Conservation (phyloP, 2,329 filamentous ascomycete genomes). For the Beauveria bassiana region DNA sequence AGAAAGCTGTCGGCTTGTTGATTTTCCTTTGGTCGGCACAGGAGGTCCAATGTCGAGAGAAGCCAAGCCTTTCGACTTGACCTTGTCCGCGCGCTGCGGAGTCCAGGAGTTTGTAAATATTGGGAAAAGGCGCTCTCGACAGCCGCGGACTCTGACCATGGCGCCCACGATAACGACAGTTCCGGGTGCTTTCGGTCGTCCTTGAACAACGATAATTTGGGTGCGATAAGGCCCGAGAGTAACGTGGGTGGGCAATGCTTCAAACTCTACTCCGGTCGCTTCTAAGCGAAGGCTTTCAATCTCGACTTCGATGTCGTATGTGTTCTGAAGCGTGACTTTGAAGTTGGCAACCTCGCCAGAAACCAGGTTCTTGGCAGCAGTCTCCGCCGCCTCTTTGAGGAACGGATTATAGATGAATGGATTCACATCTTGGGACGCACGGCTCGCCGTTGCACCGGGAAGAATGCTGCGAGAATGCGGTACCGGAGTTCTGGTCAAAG, state of each 20-base stretch:
- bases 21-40: constrained; percentile 30
- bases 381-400: constrained; percentile 56
- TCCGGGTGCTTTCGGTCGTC: constrained; percentile 60
- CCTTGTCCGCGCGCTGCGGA: constrained; percentile 59
- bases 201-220: constrained; percentile 66
- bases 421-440: constrained; percentile 56
- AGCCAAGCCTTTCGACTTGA: constrained; percentile 65
- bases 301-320: constrained; percentile 86
- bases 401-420: constrained; percentile 97
- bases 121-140: constrained; percentile 73
- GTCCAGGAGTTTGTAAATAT: constrained; percentile 75
- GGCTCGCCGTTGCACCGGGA: constrained; percentile 40
- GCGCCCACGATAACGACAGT: constrained; percentile 70
- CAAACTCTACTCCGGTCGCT: constrained; percentile 64
- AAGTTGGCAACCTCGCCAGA: constrained; percentile 72
- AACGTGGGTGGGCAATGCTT: constrained; percentile 55
- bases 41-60: constrained; percentile 38
- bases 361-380: constrained; percentile 62
- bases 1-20: constrained; percentile 34
- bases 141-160: constrained; percentile 70
- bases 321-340: constrained; percentile 81
- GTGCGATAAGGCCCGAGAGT: constrained; percentile 75
- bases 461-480: constrained; percentile 53
- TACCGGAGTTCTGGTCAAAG: constrained; percentile 53
- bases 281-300: constrained; percentile 75